Evolutionary conservation across 352 stramenopile species (phyloP).

Genomic region (Phytophthora nicotianae): DNA sequence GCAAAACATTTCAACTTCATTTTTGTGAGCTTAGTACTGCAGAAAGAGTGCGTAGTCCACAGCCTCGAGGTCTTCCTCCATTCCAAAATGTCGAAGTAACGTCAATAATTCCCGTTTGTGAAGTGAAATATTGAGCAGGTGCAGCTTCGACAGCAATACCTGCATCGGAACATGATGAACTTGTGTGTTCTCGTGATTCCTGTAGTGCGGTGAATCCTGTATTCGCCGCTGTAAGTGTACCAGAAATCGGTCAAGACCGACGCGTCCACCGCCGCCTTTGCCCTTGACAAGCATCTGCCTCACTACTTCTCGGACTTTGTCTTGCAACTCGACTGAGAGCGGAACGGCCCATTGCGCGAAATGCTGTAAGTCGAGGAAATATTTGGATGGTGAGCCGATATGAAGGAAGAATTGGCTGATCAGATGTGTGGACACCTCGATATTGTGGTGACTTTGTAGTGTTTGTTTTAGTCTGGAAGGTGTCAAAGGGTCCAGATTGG

Average conservation of each 20-base stretch:
- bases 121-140: constrained; percentile 54
- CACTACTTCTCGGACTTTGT: constrained; percentile 40
- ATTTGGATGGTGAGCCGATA: constrained; percentile 44
- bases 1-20: too few relatives aligned
- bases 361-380: constrained; percentile 48
- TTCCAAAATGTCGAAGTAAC: constrained; percentile 57
- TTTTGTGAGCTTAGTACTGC: too few relatives aligned
- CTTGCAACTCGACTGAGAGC: constrained; percentile 36
- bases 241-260: constrained; percentile 62
- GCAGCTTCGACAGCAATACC: constrained; percentile 45
- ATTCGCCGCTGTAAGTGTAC: constrained; percentile 39
- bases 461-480: constrained; percentile 40
- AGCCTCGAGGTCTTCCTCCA: constrained; percentile 43
- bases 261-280: constrained; percentile 48
- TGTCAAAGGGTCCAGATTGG: constrained; percentile 52
- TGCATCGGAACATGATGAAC: constrained; percentile 28
- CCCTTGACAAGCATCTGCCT: constrained; percentile 49
- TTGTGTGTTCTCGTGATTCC: background rate
- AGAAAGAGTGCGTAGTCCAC: constrained; percentile 53
- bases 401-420: constrained; percentile 62
- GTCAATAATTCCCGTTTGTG: constrained; percentile 38
- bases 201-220: constrained; percentile 31
- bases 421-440: constrained; percentile 50
- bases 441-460: constrained; percentile 30
- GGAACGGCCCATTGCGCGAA: constrained; percentile 54